Conservation (phyloP, 495 filamentous ascomycete genomes). For the Lepidopterella palustris region DNA sequence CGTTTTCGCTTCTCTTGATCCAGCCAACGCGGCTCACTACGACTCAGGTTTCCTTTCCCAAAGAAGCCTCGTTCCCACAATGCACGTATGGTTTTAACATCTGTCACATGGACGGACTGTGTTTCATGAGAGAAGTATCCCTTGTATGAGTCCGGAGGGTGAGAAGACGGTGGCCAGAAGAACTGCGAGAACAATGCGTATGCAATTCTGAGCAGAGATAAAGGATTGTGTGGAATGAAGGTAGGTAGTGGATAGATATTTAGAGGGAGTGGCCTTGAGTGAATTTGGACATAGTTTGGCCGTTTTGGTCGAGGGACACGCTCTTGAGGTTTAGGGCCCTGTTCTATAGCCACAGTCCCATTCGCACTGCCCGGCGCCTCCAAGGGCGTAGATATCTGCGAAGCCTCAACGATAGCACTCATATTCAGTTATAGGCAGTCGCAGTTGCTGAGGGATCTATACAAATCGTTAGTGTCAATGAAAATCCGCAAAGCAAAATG, state of each 20-base stretch:
- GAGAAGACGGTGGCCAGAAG: slow-evolving; percentile 59
- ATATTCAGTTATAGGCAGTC: not conserved
- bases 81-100: slow-evolving; percentile 63
- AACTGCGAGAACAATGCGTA: slow-evolving; percentile 66
- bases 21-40: slow-evolving; percentile 91
- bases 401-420: not conserved
- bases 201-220: slow-evolving; percentile 73
- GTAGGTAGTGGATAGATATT: slow-evolving; percentile 72
- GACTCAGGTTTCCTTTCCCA: slow-evolving; percentile 85
- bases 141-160: slow-evolving; percentile 51
- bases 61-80: slow-evolving; percentile 96
- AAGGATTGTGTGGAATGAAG: slow-evolving; percentile 85
- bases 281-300: slow-evolving; percentile 62
- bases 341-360: not conserved
- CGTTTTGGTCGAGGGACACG: slow-evolving; percentile 26
- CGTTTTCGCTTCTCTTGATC: slow-evolving; percentile 68
- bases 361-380: not conserved
- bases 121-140: slow-evolving; percentile 74
- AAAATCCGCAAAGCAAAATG: not conserved
- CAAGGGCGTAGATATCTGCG: not conserved
- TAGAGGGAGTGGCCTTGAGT: slow-evolving; percentile 73
- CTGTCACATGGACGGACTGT: slow-evolving; percentile 76
- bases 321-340: not conserved
- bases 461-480: not conserved
- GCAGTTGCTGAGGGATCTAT: not conserved